Base-by-base conservation (phyloP, 768 basidiomycete species). In the Collybia nuda region DNA sequence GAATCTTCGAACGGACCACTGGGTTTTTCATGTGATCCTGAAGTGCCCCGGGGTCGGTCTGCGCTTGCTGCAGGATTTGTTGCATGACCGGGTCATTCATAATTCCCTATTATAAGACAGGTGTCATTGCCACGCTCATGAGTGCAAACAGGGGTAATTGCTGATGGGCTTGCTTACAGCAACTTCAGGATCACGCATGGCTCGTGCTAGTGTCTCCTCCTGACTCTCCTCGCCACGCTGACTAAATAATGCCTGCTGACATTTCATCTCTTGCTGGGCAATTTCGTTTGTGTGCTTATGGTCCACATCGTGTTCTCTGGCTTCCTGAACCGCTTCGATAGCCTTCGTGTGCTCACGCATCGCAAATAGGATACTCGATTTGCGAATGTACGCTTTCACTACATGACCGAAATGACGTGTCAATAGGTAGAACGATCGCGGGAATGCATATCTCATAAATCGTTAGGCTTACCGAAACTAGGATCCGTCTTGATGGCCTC, bases 11-110 rank as follows among this genome's bases (percentile, higher is more conserved):
- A 37, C 81, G 80, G 26, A 95, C 85, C 28, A 76, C 67, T 6
- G 92, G 87, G 62, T 95, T 97, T 82, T 93, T 93, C 88, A 98
- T 88, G 71, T 99, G 96, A 59, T 97, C 93, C 67, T 91, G 88
- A 51, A 99, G 74, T 19, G 95, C 91, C 40, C 80, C 75, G 5
- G 97, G 96, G 68, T 98, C 85, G 44, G 72, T 61, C 71, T 99
- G 96, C 6, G 93, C 93, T 71, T 98, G 95, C 66, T 95, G 90
- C 61, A 99, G 67, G 57, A 99, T 97, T 51, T 84, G 84, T 70
- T 97, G 90, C 90, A 97, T 96, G 56, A 96, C 74, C 7, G 93
- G 92, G 66, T 94, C 93, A 59, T 68, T 74, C 90, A 95, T 93
- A 62, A 94, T 93, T 49, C 71, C 66, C 88, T 94, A 62, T 11